Percentiles rank a stretch among this genome's conserved stretches.
These are phyloP conservation scores for Kazachstania taianensis DNA, from an alignment of 805 yeast species.

Conservation along the genomic window DNA sequence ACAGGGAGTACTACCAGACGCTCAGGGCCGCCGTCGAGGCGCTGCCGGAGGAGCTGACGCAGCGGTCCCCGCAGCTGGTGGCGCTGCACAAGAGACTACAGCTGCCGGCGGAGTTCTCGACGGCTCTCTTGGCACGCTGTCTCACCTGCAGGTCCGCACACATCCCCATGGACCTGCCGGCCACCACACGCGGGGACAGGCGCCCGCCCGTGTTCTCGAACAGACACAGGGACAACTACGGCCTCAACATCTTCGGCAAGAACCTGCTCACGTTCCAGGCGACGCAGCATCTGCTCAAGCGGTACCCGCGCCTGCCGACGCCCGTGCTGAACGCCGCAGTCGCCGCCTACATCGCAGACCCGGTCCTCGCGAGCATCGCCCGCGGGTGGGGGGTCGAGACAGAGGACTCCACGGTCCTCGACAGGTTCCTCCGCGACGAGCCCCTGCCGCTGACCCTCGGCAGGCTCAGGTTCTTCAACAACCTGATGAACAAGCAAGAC, in stretches of 20 bases:
- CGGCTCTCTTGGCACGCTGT: constrained; percentile 68
- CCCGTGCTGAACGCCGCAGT: constrained; percentile 66
- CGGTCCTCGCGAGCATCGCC: constrained; percentile 57
- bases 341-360: constrained; percentile 62
- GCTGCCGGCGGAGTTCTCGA: constrained; percentile 47
- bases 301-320: constrained; percentile 85
- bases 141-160: constrained; percentile 50
- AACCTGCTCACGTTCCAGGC: constrained; percentile 65
- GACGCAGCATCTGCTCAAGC: constrained; percentile 58
- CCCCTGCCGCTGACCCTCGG: constrained; percentile 61
- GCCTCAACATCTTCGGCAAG: constrained; percentile 75
- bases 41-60: constrained; percentile 41
- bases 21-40: constrained; percentile 14
- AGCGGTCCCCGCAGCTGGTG: constrained; percentile 57
- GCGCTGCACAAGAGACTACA: constrained; percentile 71
- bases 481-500: constrained; percentile 27
- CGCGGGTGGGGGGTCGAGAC: constrained; percentile 82
- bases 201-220: constrained; percentile 6
- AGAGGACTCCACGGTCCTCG: constrained; percentile 53
- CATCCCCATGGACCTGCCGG: constrained; percentile 6
- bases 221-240: constrained; percentile 48
- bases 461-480: constrained; percentile 42
- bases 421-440: constrained; percentile 59
- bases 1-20: constrained; percentile 17
- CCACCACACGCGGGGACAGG: too few relatives aligned